Percentiles rank a stretch among this genome's conserved stretches.
phyloP scores from a whole-genome alignment of 495 filamentous ascomycete genomes.

The Aspergillus taichungensis region DNA sequence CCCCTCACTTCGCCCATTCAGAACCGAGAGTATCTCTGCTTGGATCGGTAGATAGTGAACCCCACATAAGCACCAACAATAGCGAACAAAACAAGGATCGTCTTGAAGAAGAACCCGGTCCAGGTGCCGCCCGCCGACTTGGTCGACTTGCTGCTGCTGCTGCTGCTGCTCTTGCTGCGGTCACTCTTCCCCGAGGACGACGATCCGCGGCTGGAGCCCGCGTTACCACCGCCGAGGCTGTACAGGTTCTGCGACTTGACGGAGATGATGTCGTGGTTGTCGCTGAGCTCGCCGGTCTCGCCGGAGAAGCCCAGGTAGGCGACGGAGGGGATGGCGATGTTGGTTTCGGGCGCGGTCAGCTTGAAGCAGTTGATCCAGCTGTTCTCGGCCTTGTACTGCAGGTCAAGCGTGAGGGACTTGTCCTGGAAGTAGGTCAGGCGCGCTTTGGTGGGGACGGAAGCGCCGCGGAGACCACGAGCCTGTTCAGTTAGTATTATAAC shows the following conservation, averaged over 20 bases:
- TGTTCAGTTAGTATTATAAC: conserved; percentile 18
- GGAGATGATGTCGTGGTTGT: conserved; percentile 95
- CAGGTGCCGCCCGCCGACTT: conserved; percentile 54
- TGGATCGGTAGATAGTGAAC: conserved; percentile 70
- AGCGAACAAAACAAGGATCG: conserved; percentile 62
- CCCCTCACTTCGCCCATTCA: conserved; percentile 22
- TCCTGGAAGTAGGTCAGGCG: conserved; percentile 95
- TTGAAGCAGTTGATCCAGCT: conserved; percentile 90
- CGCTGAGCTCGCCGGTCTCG: conserved; percentile 91
- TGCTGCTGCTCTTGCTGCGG: conserved; percentile 6
- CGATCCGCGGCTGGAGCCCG: conserved; percentile 29
- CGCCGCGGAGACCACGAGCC: conserved; percentile 80
- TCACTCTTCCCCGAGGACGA: conserved; percentile 15
- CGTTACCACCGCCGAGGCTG: conserved; percentile 38
- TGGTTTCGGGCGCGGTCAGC: conserved; percentile 47
- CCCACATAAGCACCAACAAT: conserved; percentile 71
- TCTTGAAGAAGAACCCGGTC: conserved; percentile 89
- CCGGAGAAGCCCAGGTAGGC: conserved; percentile 93
- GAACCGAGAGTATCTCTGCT: conserved; percentile 70
- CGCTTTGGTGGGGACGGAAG: conserved; percentile 70
- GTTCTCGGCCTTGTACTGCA: conserved; percentile 85
- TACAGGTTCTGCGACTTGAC: conserved; percentile 87
- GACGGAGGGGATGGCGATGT: conserved; percentile 77
- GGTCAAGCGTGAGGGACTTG: conserved; percentile 78
- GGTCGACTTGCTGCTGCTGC: conserved; percentile 32